Evolutionary conservation across 2,329 filamentous ascomycete species (phyloP), one percentile per base, ranked within the genome.

Genomic region (Fusarium sp.): DNA sequence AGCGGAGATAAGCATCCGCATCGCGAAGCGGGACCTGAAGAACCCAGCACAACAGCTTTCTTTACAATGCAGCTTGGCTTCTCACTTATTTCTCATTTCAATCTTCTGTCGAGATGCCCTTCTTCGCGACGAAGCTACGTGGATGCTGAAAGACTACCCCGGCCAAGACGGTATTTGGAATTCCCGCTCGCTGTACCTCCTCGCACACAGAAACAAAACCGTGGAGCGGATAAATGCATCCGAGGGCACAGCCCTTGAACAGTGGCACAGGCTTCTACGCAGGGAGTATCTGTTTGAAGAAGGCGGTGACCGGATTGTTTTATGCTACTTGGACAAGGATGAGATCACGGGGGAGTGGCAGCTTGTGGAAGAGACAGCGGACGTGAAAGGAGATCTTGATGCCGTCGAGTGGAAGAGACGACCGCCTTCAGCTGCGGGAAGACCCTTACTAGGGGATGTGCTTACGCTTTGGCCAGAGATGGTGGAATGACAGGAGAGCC

Each of bases 201-300:
- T 81, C 8, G 75, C 78, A 0, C 18, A 71, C 20, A 69, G 69
- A 27, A 80, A 77, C 13, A 75, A 73, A 5, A 50, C 59, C 2
- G 57, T 81, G 1, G 80, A 81, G 67, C 65, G 41, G 11, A 40
- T 33, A 17, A 81, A 80, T 35, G 69, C 73, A 0, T 33, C 60
- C 0, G 78, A 79, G 23, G 79, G 78, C 2, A 76, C 76, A 7
- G n/a, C 52, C 3, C 11, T 59, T 2, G 78, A 80, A 18, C 80
- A 81, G 55, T 80, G 78, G 79, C 50, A 44, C 27, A 75, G 80
- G 1, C 69, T 82, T 3, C 73, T 77, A 60, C 77, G 78, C 3
- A 74, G 80, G 12, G 80, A 82, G 30, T 80, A 77, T 46, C 41
- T 78, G 2, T 81, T 82, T 20, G 80, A 82, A 41, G 73, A 81